Percentiles rank a stretch among this genome's conserved stretches.
These are phyloP conservation scores for Syzygium oleosum DNA, from an alignment of 345 rosid genomes.

Conservation along the genomic window DNA sequence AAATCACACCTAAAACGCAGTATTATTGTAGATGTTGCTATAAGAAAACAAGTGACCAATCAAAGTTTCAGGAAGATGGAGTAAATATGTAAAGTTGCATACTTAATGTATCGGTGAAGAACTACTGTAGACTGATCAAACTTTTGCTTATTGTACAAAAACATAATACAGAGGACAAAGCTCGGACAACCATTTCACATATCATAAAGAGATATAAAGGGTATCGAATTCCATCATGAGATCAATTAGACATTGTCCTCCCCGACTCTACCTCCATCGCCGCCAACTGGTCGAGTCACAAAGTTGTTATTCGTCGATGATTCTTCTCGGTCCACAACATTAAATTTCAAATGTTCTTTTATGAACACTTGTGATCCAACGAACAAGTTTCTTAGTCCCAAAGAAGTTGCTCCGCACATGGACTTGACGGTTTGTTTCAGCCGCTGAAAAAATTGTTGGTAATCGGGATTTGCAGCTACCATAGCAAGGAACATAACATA, in stretches of 20 bases:
- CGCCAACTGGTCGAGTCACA: background rate
- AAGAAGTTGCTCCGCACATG: background rate
- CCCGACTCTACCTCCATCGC: background rate
- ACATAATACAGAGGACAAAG: background rate
- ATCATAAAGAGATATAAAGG: too few relatives aligned
- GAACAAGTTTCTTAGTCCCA: background rate
- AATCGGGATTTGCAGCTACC: background rate
- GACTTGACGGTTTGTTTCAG: background rate
- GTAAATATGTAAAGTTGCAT: background rate
- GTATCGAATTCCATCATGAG: background rate
- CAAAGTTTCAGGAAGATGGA: background rate
- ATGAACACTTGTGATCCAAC: too few relatives aligned
- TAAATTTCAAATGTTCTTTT: too few relatives aligned
- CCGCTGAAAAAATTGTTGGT: background rate
- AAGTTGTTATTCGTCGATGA: too few relatives aligned
- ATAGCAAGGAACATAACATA: background rate
- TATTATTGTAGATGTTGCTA: background rate
- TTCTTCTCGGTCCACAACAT: too few relatives aligned
- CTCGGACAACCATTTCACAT: background rate
- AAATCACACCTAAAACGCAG: background rate
- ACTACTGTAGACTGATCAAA: background rate
- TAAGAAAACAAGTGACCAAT: background rate
- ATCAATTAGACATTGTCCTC: background rate
- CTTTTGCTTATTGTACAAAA: background rate
- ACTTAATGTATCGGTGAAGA: background rate